Base-by-base conservation (phyloP, 2,329 filamentous ascomycete genomes). In the Arthrobotrys entomopaga region DNA sequence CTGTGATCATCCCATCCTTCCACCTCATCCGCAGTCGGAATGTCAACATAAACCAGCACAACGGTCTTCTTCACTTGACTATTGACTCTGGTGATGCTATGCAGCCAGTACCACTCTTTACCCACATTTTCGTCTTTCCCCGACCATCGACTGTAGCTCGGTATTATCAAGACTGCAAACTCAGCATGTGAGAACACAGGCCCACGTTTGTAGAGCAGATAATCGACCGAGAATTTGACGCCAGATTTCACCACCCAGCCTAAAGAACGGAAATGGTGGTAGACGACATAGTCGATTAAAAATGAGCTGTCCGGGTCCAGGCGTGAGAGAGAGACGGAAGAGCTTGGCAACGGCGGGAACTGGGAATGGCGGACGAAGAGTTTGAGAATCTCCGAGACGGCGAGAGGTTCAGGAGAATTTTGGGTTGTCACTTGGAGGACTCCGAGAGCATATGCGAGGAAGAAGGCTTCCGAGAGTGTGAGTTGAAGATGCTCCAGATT, bases 171-270 rank as follows among this genome's bases (percentile, higher is more conserved):
- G 49, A 97, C 83, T 0, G 92, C 93, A 80, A 97, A 99, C 80
- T 98, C 93, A 20, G 95, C 95, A 80, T 99, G 95, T 20, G 92
- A 89, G 81, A 99, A 98, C 0, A 95, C 94, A 0, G 95, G 95
- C 0, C 95, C 95, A 19, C 93, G 90, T 66, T 92, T 89, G 82
- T 99, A 99, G 6, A 99, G 86, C n/a, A 99, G 84, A 84, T 92
- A 97, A 81, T 99, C 95, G 8, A 93, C 91, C 20, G 91, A 92
- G 78, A 99, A 99, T 80, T 99, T 99, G 80, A 96, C 89, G 40
- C 95, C 96, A 3, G 91, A 89, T 13, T 96, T 90, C 0, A 96
- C 90, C 0, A 97, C 92, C 94, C 95, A 99, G 22, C 95, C 95
- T 0, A 98, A 85, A 0, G 93, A 96, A 42, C 95, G 90, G 83